A percentile compares a stretch with the other conserved stretches of the same genome.
Conservation (phyloP, 2,329 filamentous ascomycete genomes). For the Grosmannia huntii region DNA sequence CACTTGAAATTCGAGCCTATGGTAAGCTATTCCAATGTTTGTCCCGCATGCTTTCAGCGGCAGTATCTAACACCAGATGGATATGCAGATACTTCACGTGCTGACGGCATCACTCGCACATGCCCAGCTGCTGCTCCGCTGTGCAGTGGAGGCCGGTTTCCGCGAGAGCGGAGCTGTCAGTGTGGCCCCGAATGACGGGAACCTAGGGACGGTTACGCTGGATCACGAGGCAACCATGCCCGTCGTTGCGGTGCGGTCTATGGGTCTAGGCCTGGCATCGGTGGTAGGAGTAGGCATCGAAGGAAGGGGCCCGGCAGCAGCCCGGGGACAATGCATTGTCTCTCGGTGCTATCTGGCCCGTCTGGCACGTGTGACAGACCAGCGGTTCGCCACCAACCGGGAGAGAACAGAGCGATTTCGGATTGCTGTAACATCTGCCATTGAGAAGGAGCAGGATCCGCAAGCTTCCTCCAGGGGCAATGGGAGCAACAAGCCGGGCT, state of each 20-base stretch:
- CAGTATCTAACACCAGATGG: background rate
- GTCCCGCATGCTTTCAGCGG: background rate
- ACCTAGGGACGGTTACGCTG: background rate
- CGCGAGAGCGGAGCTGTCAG: conserved; percentile 80
- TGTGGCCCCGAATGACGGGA: conserved; percentile 22
- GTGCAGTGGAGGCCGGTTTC: conserved; percentile 72
- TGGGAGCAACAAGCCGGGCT: conserved; percentile 17
- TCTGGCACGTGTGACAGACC: conserved; percentile 58
- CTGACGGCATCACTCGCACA: conserved; percentile 62
- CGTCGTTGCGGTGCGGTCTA: conserved; percentile 75
- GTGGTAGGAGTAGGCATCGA: conserved; percentile 47
- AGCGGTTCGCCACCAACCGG: conserved; percentile 57
- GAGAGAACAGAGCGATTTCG: conserved; percentile 56
- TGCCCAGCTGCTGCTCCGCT: conserved; percentile 62
- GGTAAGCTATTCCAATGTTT: conserved; percentile 43
- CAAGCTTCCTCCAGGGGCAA: background rate
- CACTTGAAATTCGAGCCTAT: conserved; percentile 93
- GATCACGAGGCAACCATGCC: conserved; percentile 35
- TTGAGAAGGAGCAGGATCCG: conserved; percentile 17
- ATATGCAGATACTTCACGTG: conserved; percentile 68
- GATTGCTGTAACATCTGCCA: conserved; percentile 29
- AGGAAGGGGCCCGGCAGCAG: background rate
- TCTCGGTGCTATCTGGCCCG: conserved; percentile 52
- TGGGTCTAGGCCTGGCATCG: conserved; percentile 70
- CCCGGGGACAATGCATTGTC: conserved; percentile 36